phyloP scores from a whole-genome alignment of 139 green algal species.

The Closterium sp. region DNA sequence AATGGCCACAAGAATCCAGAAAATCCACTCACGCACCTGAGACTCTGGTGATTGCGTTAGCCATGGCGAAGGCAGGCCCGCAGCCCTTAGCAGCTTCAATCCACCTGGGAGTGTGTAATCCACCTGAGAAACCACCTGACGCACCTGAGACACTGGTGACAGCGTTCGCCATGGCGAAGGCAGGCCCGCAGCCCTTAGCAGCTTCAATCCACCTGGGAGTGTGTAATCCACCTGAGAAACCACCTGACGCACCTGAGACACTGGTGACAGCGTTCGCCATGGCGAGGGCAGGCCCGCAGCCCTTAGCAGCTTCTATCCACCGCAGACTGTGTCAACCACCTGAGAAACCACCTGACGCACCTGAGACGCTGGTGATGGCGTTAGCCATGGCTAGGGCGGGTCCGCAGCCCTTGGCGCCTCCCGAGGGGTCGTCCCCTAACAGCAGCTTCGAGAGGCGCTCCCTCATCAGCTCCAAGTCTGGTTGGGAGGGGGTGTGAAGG shows the following conservation, averaged over 20 bases:
- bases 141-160: too few species aligned
- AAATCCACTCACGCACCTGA: too few species aligned
- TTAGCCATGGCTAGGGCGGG: slow-evolving; percentile 2
- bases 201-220: too few species aligned
- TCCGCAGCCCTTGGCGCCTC: neutral
- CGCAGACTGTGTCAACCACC: too few species aligned
- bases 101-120: neutral
- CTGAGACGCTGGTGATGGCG: slow-evolving; percentile 20
- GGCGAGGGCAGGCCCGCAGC: too few species aligned
- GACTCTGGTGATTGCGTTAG: too few species aligned
- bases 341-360: neutral
- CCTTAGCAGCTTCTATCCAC: neutral
- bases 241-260: neutral
- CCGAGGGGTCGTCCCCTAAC: slow-evolving; percentile 10
- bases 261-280: neutral
- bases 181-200: too few species aligned
- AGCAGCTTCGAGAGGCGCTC: slow-evolving; percentile 20
- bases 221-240: too few species aligned
- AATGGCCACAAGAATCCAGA: too few species aligned
- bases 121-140: neutral
- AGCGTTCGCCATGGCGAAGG: too few species aligned
- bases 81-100: neutral
- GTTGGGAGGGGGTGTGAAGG: neutral
- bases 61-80: too few species aligned
- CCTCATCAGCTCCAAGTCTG: slow-evolving; percentile 6